Conservation (phyloP, 2,329 filamentous ascomycete species). For the Beauveria sp. region DNA sequence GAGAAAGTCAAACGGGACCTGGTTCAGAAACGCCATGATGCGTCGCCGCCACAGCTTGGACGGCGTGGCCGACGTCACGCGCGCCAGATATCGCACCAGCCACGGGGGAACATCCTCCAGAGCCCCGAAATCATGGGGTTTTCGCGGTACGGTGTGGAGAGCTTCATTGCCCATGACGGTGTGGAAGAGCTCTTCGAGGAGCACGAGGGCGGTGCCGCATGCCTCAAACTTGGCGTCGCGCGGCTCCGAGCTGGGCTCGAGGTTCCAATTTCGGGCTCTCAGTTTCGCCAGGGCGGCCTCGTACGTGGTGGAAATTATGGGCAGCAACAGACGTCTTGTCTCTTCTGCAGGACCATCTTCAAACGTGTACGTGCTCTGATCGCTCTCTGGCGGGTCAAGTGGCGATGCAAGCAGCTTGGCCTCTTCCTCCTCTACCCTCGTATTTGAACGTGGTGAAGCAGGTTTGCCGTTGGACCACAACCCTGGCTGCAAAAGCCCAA, state of each 20-base stretch:
- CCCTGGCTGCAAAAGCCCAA: conserved; percentile 20
- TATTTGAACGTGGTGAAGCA: not conserved
- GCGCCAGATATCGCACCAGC: conserved; percentile 28
- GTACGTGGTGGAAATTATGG: conserved; percentile 8
- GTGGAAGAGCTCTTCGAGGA: not conserved
- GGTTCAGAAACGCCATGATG: conserved; percentile 34
- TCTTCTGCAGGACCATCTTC: conserved; percentile 9
- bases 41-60: conserved; percentile 26
- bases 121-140: conserved; percentile 8
- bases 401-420: not conserved
- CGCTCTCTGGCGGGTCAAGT: not conserved
- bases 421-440: not conserved
- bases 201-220: not conserved
- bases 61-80: conserved; percentile 21
- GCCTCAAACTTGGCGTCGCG: not conserved
- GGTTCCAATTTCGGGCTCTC: not conserved
- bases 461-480: not conserved
- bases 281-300: conserved; percentile 6
- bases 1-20: conserved; percentile 25
- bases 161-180: not conserved
- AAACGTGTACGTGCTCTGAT: not conserved
- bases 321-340: conserved; percentile 8
- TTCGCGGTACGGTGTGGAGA: not conserved
- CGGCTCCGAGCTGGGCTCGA: conserved; percentile 4
- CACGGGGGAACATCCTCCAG: conserved; percentile 24